A percentile compares a stretch with the other conserved stretches of the same genome.
Evolutionary conservation across 352 stramenopile species (phyloP).

Genomic region (Globisporangium radiosum): DNA sequence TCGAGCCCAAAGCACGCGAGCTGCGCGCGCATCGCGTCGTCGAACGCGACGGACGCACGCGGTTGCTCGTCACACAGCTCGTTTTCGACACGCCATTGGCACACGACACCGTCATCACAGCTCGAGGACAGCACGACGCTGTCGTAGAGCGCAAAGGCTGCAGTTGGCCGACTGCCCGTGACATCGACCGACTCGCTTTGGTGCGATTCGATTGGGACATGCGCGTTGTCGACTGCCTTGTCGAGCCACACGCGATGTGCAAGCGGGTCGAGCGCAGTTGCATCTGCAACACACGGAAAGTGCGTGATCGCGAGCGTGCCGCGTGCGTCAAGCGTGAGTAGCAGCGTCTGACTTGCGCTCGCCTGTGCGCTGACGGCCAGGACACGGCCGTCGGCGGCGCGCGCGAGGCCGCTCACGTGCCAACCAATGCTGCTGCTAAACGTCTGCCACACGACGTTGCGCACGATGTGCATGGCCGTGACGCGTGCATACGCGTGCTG

Average conservation of each 20-base stretch:
- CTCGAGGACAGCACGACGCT: conserved; percentile 44
- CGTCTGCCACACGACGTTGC: conserved; percentile 48
- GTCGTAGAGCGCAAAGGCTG: conserved; percentile 58
- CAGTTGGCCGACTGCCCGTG: not conserved
- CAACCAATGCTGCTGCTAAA: conserved; percentile 40
- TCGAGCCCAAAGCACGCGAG: conserved; percentile 24
- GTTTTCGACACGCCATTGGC: conserved; percentile 61
- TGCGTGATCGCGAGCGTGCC: conserved; percentile 15
- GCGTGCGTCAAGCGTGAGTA: conserved; percentile 5
- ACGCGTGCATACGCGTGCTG: conserved; percentile 43
- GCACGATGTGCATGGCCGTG: conserved; percentile 29
- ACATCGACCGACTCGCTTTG: not conserved
- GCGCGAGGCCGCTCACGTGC: conserved; percentile 22
- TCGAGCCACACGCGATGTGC: conserved; percentile 15
- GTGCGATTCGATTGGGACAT: not conserved
- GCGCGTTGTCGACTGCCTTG: conserved; percentile 11
- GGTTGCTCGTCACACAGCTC: conserved; percentile 40
- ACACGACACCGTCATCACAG: conserved; percentile 40
- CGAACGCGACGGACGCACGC: conserved; percentile 18
- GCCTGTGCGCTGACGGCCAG: conserved; percentile 4
- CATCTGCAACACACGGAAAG: conserved; percentile 8
- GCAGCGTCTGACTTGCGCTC: conserved; percentile 10
- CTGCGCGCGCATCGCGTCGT: conserved; percentile 15
- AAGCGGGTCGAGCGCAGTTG: not conserved
- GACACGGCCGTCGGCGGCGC: too few species aligned